Evolutionary conservation across 352 stramenopile species (phyloP), one percentile per base, ranked within the genome.

Genomic region (Phytophthora megakarya): DNA sequence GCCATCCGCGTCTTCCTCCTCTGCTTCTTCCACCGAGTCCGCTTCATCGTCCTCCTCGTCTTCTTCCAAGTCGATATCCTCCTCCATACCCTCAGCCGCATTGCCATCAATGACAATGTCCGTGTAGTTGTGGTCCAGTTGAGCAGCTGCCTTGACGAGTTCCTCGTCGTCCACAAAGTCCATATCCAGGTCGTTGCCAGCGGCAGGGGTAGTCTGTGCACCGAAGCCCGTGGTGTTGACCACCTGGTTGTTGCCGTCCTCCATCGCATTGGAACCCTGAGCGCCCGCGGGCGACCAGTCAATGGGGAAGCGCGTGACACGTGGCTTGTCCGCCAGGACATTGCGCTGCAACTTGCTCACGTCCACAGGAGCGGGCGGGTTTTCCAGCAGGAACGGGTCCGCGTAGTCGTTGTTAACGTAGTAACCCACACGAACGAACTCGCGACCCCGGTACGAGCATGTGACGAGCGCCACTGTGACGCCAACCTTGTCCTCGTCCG

Each of bases 351-450:
- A 81, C 70, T 98, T 98, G 37, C 73, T 85, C 44, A 98, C 84
- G 64, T 98, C 93, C 25, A 98, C 84, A 13, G 58, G 70, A 11
- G 76, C 57, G 11, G 87, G 87, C 22, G 87, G 87, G 66, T 94
- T 94, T 58, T 95, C 85, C 10, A 92, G 67, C 70, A 94, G 65
- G 66, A 89, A 90, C 49, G 90, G 90, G 63, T 97, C 92, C 23
- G 85, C 83, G 76, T 99, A 99, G 84, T 99, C 97, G 78, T 99
- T 99, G 74, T 99, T 99, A 22, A 99, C 97, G 78, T 99, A 99
- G 82, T 99, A 99, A 30, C 85, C 85, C 5, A 95, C 85, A 35
- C 97, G 90, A 22, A 99, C 93, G 70, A 99, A 99, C 70, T 99
- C 96, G 23, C 95, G 90, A 54, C 96, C 88, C 53, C 92, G 91